phyloP scores from a whole-genome alignment of 176 grass and related monocot species.

The Cenchrus purpureus region DNA sequence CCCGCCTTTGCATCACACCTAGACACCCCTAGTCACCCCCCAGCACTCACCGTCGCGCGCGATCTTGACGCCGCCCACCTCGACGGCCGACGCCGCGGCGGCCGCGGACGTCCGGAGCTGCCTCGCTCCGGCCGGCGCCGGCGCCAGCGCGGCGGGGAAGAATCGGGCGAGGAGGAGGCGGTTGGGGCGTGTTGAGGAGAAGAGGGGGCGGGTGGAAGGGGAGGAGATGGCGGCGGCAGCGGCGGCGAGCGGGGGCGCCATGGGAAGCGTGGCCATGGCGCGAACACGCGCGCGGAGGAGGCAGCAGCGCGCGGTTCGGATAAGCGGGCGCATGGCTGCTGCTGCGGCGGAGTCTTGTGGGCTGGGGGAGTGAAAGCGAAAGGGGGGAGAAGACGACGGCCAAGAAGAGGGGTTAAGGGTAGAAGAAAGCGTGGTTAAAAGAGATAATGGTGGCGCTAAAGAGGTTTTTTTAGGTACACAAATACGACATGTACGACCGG shows the following conservation, averaged over 20 bases:
- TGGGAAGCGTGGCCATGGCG: constrained; percentile 53
- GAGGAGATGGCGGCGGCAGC: neutral
- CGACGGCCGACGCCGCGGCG: constrained; percentile 51
- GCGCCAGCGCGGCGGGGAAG: neutral
- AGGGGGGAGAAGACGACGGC: constrained; percentile 15
- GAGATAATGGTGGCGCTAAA: too few relatives aligned
- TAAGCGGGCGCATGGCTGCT: constrained; percentile 58
- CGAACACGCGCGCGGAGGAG: constrained; percentile 52
- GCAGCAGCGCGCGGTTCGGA: constrained; percentile 45
- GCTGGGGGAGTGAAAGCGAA: constrained; percentile 36
- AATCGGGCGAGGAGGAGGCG: constrained; percentile 17
- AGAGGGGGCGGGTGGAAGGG: neutral
- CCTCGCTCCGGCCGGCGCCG: constrained; percentile 23
- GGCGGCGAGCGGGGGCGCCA: neutral
- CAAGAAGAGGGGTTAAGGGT: neutral
- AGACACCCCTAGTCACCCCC: neutral
- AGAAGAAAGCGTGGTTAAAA: neutral
- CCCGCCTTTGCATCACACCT: neutral
- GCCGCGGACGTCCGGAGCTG: constrained; percentile 45
- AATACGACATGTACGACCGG: too few relatives aligned
- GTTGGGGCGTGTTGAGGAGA: neutral
- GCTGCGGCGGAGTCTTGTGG: constrained; percentile 4
- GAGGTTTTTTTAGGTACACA: too few relatives aligned
- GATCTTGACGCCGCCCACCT: constrained; percentile 89
- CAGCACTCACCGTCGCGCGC: constrained; percentile 68